Evolutionary conservation across 2,329 filamentous ascomycete genomes (phyloP).

Genomic region (Paramyrothecium roridum): DNA sequence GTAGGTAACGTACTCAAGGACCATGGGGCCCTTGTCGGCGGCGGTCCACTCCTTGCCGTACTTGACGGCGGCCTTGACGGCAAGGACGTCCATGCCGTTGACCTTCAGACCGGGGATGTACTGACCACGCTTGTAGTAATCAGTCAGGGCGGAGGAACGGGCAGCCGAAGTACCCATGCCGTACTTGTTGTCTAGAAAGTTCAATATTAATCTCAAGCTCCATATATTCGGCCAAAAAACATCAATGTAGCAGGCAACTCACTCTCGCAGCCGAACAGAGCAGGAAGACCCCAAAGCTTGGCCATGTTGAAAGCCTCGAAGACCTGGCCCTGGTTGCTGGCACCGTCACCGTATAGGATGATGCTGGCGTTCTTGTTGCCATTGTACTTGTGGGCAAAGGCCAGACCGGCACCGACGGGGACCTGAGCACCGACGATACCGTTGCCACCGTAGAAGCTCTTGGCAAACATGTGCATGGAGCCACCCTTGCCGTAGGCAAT

Average conservation of each 20-base stretch:
- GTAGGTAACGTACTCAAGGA: slow-evolving; percentile 99
- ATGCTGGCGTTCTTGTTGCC: slow-evolving; percentile 82
- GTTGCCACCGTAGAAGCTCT: slow-evolving; percentile 97
- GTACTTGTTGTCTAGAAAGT: slow-evolving; percentile 89
- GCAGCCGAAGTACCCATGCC: slow-evolving; percentile 97
- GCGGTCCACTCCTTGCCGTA: slow-evolving; percentile 88
- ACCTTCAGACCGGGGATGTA: slow-evolving; percentile 99
- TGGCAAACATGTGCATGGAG: slow-evolving; percentile 99
- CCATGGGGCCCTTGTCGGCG: slow-evolving; percentile 84
- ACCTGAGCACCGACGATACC: slow-evolving; percentile 99
- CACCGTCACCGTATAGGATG: slow-evolving; percentile 95
- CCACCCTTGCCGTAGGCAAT: slow-evolving; percentile 99
- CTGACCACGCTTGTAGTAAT: slow-evolving; percentile 99
- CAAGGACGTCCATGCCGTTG: slow-evolving; percentile 98
- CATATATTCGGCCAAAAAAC: background rate
- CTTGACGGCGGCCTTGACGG: slow-evolving; percentile 92
- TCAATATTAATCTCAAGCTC: slow-evolving; percentile 8
- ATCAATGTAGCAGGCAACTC: slow-evolving; percentile 37
- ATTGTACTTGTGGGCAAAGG: slow-evolving; percentile 95
- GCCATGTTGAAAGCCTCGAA: slow-evolving; percentile 99
- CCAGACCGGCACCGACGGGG: slow-evolving; percentile 91
- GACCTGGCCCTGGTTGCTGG: slow-evolving; percentile 98
- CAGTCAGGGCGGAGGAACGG: slow-evolving; percentile 91
- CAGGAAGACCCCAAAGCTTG: slow-evolving; percentile 95
- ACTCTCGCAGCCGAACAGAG: slow-evolving; percentile 98